Evolutionary conservation across 176 grass and related monocot genomes (phyloP), one percentile per base, ranked within the genome.

Genomic region (Cenchrus fungigraminus): DNA sequence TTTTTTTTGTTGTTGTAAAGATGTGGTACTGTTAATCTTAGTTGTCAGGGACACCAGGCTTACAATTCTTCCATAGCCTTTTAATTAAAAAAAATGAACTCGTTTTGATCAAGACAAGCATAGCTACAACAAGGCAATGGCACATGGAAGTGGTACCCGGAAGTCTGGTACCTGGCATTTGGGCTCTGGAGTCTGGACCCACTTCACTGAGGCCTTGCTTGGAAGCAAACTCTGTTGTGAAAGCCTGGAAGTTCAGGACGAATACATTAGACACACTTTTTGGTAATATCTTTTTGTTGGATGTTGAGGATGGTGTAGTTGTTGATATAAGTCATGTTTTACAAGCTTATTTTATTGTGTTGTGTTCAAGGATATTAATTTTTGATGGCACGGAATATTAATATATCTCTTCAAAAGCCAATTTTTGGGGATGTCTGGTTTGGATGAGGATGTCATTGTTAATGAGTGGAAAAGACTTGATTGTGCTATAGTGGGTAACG

Each of bases 181-280:
- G 62, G 71, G 2, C 3, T 11, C 37, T 77, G 73, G 83, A 63
- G 2, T 11, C 37, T 77, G 73, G 83, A 54, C 69, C 76, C 10
- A 9, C 77, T 72, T 12, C 25, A 29, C 71, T 11, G 12, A 40
- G 65, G 56, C 51, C 32, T 77, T 86, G 54, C 60, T 89, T 74
- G 59, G 10, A 76, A 81, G 70, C 53, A 44, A 69, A 62, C 54
- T 62, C 69, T 76, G 43, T 40, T 17, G 51, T 32, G 53, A 32
- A 53, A 75, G 49, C 45, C 77, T 40, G 37, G 37, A 64, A 68
- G 28, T 70, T 57, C 6, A 61, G 13, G 60, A 57, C 29, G 4
- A 44, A 62, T 68, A 54, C 5, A 51, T 7, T 57, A 29, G 40
- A 59, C 51, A 37, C 13, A 22, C 8, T 20, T 51, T 73, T 42